phyloP scores from a whole-genome alignment of 352 stramenopile genomes.

The Globisporangium orthogonon region DNA sequence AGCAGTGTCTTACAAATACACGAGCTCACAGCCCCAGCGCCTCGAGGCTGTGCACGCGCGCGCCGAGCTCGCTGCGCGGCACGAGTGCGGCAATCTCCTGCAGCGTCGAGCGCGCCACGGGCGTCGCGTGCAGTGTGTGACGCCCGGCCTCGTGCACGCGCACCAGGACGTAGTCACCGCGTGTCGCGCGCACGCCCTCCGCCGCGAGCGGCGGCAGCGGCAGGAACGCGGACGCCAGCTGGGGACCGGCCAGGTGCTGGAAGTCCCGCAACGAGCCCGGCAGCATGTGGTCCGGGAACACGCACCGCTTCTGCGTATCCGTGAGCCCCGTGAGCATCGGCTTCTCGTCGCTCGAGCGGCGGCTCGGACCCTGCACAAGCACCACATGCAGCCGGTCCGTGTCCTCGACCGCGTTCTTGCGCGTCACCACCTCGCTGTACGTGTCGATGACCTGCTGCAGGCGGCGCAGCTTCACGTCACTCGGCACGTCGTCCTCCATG shows the following conservation, averaged over 20 bases:
- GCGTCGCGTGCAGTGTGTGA: slow-evolving; percentile 79
- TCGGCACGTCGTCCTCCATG: slow-evolving; percentile 94
- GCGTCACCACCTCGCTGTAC: slow-evolving; percentile 88
- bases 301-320: slow-evolving; percentile 87
- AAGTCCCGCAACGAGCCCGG: slow-evolving; percentile 45
- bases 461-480: slow-evolving; percentile 92
- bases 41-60: slow-evolving; percentile 30
- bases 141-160: slow-evolving; percentile 72
- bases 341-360: slow-evolving; percentile 63
- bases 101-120: slow-evolving; percentile 68
- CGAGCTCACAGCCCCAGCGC: slow-evolving; percentile 17
- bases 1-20: not conserved
- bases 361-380: slow-evolving; percentile 93
- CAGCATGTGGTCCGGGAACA: slow-evolving; percentile 65
- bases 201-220: slow-evolving; percentile 27
- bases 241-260: slow-evolving; percentile 20
- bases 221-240: slow-evolving; percentile 33
- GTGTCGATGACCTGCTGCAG: slow-evolving; percentile 95
- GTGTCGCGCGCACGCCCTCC: slow-evolving; percentile 35
- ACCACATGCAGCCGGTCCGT: slow-evolving; percentile 91
- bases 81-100: slow-evolving; percentile 49
- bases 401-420: slow-evolving; percentile 90
- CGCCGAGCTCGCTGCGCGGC: slow-evolving; percentile 49
- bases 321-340: slow-evolving; percentile 82
- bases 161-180: slow-evolving; percentile 84